Conservation (phyloP, 306 rosid genomes). For the Inga laurina region DNA sequence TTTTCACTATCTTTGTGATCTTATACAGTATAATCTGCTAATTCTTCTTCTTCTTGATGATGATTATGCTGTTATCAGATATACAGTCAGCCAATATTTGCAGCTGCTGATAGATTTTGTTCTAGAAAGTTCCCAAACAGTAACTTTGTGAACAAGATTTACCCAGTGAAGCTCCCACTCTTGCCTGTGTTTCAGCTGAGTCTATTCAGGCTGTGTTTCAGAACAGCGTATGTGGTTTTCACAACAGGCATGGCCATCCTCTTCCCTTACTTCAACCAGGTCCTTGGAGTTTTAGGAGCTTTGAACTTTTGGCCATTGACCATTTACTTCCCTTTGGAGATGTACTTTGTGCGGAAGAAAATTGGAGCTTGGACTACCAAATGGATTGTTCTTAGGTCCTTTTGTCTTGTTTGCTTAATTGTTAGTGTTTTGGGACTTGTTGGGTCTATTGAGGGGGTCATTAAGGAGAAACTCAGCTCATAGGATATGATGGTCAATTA, state of each 20-base stretch:
- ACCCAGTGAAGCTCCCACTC: constrained; percentile 51
- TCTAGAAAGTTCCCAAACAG: constrained; percentile 55
- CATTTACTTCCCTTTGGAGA: constrained; percentile 82
- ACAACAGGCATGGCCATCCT: constrained; percentile 73
- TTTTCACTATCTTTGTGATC: not conserved
- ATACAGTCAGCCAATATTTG: constrained; percentile 60
- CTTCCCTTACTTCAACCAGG: constrained; percentile 86
- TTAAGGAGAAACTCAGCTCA: constrained; percentile 52
- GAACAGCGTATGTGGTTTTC: constrained; percentile 71
- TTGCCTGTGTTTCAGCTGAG: constrained; percentile 52
- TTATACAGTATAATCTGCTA: not conserved
- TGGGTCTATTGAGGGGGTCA: constrained; percentile 77
- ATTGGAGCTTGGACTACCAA: constrained; percentile 63
- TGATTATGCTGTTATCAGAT: constrained; percentile 46
- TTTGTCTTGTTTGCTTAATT: constrained; percentile 69
- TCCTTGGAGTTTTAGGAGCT: constrained; percentile 79
- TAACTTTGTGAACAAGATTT: constrained; percentile 53
- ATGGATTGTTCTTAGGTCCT: constrained; percentile 64
- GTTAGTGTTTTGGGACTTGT: constrained; percentile 54
- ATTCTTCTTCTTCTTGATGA: not conserved
- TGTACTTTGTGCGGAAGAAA: constrained; percentile 78
- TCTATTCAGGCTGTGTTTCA: constrained; percentile 58
- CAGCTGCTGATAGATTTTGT: constrained; percentile 69
- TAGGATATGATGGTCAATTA: not conserved
- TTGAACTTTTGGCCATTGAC: constrained; percentile 84